A percentile compares a stretch with the other conserved stretches of the same genome.
Evolutionary conservation across 495 filamentous ascomycete species (phyloP).

Genomic region (Barbatosphaeria neglecta): DNA sequence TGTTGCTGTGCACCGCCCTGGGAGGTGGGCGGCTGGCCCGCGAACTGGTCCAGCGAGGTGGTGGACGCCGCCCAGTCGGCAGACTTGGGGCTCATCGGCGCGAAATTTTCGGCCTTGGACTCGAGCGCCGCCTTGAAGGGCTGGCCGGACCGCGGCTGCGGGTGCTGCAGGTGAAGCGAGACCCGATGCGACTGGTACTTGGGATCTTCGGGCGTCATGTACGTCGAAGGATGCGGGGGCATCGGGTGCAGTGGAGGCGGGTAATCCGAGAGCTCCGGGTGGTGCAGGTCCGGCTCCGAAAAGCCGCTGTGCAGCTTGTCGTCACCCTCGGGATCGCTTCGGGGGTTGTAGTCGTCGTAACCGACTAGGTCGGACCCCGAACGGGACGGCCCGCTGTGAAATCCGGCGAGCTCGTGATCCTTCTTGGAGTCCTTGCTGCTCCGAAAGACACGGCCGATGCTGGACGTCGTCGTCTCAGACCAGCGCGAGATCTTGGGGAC

Average conservation of each 20-base stretch:
- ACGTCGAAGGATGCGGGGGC: constrained; percentile 12
- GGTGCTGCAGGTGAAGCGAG: constrained; percentile 79
- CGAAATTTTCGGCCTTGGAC: constrained; percentile 61
- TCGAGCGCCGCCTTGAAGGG: constrained; percentile 75
- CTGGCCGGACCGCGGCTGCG: constrained; percentile 75
- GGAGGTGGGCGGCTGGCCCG: constrained; percentile 10
- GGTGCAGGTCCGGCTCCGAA: constrained; percentile 36
- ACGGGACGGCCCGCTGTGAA: constrained; percentile 37
- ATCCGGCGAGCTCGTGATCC: constrained; percentile 21
- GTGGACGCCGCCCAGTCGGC: constrained; percentile 62
- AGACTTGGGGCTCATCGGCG: constrained; percentile 55
- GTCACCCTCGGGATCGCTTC: constrained; percentile 52
- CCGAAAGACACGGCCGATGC: constrained; percentile 37
- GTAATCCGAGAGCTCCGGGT: constrained; percentile 7
- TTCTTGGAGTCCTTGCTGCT: constrained; percentile 36
- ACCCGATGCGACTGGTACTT: constrained; percentile 88
- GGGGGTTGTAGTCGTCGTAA: constrained; percentile 54
- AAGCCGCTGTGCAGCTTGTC: constrained; percentile 63
- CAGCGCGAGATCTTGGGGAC: constrained; percentile 89
- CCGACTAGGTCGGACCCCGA: constrained; percentile 59
- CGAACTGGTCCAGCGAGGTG: constrained; percentile 36
- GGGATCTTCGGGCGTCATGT: constrained; percentile 61
- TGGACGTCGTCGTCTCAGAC: constrained; percentile 90
- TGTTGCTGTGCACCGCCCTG: constrained; percentile 12
- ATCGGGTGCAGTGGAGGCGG: constrained; percentile 19